Conservation (phyloP, 805 yeast species). For the Candida takata region DNA sequence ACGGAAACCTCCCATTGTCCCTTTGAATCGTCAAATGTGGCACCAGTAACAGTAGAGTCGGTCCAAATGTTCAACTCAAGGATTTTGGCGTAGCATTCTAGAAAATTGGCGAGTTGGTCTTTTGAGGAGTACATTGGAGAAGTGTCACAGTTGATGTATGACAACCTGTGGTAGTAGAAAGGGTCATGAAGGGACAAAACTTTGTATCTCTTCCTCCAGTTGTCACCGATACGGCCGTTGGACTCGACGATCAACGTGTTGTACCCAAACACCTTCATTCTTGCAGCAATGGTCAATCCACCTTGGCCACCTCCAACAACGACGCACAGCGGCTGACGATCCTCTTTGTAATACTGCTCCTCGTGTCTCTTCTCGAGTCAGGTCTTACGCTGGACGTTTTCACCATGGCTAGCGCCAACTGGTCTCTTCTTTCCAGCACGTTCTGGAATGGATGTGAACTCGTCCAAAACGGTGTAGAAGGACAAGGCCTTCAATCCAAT, state of each 20-base stretch:
- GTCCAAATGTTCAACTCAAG: constrained; percentile 36
- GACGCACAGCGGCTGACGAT: constrained; percentile 34
- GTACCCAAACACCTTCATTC: constrained; percentile 35
- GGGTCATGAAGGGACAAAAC: constrained; percentile 41
- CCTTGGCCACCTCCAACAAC: constrained; percentile 44
- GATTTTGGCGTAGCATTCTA: constrained; percentile 34
- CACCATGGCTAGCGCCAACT: constrained; percentile 33
- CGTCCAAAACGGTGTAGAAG: constrained; percentile 30
- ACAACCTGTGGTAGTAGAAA: constrained; percentile 35
- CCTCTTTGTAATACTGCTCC: constrained; percentile 26
- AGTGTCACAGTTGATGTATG: constrained; percentile 34
- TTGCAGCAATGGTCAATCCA: constrained; percentile 36
- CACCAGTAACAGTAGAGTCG: constrained; percentile 26
- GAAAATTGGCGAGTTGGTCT: constrained; percentile 38
- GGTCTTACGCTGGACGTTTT: constrained; percentile 30
- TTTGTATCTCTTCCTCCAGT: constrained; percentile 40
- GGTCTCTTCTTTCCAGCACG: constrained; percentile 27
- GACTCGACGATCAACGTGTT: constrained; percentile 33
- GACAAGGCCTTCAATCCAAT: constrained; percentile 28
- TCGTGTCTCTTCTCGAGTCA: constrained; percentile 31
- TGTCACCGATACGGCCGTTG: constrained; percentile 34
- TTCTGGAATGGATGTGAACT: constrained; percentile 28
- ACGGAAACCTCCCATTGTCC: constrained; percentile 30
- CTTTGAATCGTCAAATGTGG: constrained; percentile 24
- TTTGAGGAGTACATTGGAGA: constrained; percentile 37